phyloP scores from a whole-genome alignment of 306 rosid genomes.

The Prunus mongolica region DNA sequence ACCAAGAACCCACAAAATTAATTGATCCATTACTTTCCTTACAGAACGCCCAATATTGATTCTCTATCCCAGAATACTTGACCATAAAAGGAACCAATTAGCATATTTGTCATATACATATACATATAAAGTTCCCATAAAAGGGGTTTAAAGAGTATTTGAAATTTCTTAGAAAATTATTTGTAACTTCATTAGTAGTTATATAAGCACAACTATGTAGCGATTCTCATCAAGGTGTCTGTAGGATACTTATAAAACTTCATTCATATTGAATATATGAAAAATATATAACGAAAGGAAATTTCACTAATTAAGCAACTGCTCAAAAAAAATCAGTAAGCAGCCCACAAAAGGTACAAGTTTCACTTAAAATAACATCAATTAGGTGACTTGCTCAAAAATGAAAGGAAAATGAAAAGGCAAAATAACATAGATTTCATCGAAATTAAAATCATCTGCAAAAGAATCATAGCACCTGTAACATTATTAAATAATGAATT shows the following conservation, averaged over 20 bases:
- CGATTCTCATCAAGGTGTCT: neutral
- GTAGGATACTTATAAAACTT: neutral
- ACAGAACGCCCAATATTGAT: neutral
- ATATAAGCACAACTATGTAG: neutral
- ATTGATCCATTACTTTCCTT: neutral
- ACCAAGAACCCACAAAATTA: neutral
- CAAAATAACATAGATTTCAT: conserved; percentile 1
- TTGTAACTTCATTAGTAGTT: neutral
- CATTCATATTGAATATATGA: neutral
- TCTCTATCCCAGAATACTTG: too few relatives aligned
- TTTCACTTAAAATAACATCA: neutral
- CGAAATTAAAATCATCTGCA: neutral
- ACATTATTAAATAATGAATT: neutral
- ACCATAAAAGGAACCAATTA: neutral
- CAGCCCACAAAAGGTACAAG: neutral
- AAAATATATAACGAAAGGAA: neutral
- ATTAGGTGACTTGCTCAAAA: neutral
- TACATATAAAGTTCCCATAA: neutral
- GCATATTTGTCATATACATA: neutral
- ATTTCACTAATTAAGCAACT: neutral
- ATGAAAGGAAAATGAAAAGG: neutral
- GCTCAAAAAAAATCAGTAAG: neutral
- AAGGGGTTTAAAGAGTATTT: neutral
- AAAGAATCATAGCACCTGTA: neutral
- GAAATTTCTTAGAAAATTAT: neutral